phyloP scores from a whole-genome alignment of 2,329 filamentous ascomycete genomes.

The Stemphylium beticola region DNA sequence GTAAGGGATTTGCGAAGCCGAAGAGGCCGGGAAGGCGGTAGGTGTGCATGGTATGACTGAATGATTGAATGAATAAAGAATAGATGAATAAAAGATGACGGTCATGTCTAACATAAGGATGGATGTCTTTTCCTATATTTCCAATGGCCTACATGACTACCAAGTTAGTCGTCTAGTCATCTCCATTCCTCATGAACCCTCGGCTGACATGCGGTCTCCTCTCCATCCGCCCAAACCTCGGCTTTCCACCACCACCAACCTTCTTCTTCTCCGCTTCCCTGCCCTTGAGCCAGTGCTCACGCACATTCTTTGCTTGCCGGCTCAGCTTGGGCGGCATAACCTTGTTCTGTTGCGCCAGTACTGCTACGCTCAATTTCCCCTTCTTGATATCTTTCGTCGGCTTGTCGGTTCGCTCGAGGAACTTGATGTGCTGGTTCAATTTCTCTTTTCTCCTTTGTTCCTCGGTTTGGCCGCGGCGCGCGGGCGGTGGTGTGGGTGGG shows the following conservation, averaged over 20 bases:
- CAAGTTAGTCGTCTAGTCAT: conserved; percentile 17
- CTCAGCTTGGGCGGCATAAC: conserved; percentile 55
- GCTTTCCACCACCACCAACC: conserved; percentile 22
- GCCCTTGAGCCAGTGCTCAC: conserved; percentile 54
- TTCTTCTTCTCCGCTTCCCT: conserved; percentile 43
- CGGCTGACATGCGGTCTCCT: conserved; percentile 36
- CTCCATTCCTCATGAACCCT: conserved; percentile 40
- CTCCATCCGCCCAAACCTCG: conserved; percentile 35
- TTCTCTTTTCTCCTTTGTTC: conserved; percentile 52
- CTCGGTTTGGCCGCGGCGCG: conserved; percentile 22
- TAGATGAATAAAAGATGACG: too few species aligned
- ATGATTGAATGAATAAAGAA: background rate
- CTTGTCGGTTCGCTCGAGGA: conserved; percentile 57
- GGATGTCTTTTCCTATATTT: background rate
- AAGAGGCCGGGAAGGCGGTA: conserved; percentile 74
- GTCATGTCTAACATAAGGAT: background rate
- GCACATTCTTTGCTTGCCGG: conserved; percentile 35
- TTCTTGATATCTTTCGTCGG: conserved; percentile 58
- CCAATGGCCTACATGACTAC: too few species aligned
- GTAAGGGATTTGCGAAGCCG: conserved; percentile 75
- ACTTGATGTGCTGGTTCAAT: conserved; percentile 55
- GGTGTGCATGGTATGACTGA: background rate
- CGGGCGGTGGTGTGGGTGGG: conserved; percentile 53
- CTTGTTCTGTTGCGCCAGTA: conserved; percentile 53
- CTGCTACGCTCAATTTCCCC: conserved; percentile 57